Evolutionary conservation across 768 basidiomycete genomes (phyloP).

Genomic region (Tylopilus cervinicoccineus): DNA sequence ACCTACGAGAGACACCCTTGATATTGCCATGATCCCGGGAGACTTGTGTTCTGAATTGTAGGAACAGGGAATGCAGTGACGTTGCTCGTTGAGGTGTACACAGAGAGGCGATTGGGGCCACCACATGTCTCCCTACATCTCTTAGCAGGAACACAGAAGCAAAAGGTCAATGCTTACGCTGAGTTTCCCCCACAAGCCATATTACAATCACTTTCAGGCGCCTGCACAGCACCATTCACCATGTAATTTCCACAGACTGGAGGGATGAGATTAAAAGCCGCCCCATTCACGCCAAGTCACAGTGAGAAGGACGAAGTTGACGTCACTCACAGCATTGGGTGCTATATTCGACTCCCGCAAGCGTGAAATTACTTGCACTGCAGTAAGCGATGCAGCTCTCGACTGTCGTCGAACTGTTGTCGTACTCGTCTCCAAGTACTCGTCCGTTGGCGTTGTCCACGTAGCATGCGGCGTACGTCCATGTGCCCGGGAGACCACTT

Average conservation of each 20-base stretch:
- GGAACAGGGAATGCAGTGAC: constrained; percentile 60
- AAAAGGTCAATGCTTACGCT: constrained; percentile 40
- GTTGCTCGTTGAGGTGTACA: constrained; percentile 54
- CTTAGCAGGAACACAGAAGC: not conserved
- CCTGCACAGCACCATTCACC: constrained; percentile 53
- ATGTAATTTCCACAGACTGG: constrained; percentile 70
- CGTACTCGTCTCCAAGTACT: constrained; percentile 43
- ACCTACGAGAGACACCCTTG: constrained; percentile 63
- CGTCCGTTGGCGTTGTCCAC: constrained; percentile 72
- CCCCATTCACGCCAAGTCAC: not conserved
- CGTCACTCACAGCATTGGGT: constrained; percentile 44
- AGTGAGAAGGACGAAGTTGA: not conserved
- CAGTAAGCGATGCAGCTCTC: constrained; percentile 63
- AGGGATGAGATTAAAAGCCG: no score
- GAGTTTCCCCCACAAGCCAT: constrained; percentile 72
- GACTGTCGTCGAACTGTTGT: constrained; percentile 46
- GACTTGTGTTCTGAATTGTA: constrained; percentile 44
- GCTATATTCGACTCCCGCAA: constrained; percentile 69
- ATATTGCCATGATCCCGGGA: constrained; percentile 65
- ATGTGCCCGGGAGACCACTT: constrained; percentile 48
- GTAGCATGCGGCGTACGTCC: constrained; percentile 64
- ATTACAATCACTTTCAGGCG: constrained; percentile 52
- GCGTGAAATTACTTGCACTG: constrained; percentile 47
- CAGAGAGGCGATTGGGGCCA: constrained; percentile 64
- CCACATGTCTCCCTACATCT: constrained; percentile 57